These are phyloP conservation scores for Kurtzmaniella natalensis DNA, from an alignment of 1,139 yeast genomes.

Conservation along the genomic window DNA sequence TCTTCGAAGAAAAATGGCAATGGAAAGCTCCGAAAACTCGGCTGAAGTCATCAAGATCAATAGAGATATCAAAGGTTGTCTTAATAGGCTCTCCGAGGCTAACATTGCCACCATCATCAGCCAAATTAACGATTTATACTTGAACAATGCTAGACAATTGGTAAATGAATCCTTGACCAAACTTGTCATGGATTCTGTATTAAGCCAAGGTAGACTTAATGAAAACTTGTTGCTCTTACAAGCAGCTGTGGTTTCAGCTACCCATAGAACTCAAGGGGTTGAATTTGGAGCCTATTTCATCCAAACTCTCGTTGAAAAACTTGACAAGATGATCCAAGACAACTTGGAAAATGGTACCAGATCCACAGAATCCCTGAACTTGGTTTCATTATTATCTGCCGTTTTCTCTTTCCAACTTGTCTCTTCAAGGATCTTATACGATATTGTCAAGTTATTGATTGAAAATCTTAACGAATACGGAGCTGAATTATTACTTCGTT, in stretches of 20 bases:
- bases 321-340: conserved; percentile 25
- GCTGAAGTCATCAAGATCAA: conserved; percentile 50
- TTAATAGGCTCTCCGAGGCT: conserved; percentile 84
- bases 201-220: conserved; percentile 58
- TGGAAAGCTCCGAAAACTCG: conserved; percentile 29
- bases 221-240: conserved; percentile 80
- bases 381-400: conserved; percentile 71
- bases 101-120: conserved; percentile 68
- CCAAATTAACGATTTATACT: conserved; percentile 61
- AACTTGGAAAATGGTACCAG: conserved; percentile 21
- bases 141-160: conserved; percentile 66
- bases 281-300: conserved; percentile 88
- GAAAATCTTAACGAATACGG: conserved; percentile 59
- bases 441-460: conserved; percentile 58
- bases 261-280: conserved; percentile 76
- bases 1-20: conserved; percentile 51
- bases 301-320: conserved; percentile 71
- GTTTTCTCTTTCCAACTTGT: conserved; percentile 75
- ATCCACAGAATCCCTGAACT: conserved; percentile 61
- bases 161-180: conserved; percentile 68
- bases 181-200: conserved; percentile 62
- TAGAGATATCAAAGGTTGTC: conserved; percentile 68
- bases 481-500: conserved; percentile 71
- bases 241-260: conserved; percentile 71
- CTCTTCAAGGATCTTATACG: conserved; percentile 72